These are phyloP conservation scores for Monosporascus sp. DNA, from an alignment of 2,329 filamentous ascomycete genomes.

Conservation along the genomic window DNA sequence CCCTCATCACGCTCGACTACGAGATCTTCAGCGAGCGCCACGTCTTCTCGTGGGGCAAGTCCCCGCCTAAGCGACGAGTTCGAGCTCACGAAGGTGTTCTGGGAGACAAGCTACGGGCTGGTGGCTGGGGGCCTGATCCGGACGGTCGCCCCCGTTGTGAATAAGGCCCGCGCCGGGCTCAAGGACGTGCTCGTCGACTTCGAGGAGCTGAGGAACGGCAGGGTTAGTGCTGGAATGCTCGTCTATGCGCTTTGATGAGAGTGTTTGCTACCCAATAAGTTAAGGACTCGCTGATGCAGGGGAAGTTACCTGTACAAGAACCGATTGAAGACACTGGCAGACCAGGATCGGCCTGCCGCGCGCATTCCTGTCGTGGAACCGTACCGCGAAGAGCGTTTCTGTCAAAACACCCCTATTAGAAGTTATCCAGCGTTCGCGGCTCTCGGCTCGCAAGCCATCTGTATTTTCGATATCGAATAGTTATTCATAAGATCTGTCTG, in stretches of 20 bases:
- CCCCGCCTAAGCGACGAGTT: conserved; percentile 25
- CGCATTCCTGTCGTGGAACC: no score
- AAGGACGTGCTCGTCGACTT: conserved; percentile 31
- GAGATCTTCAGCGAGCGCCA: conserved; percentile 34
- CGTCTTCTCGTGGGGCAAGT: conserved; percentile 7
- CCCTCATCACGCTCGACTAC: conserved; percentile 33
- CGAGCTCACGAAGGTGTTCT: conserved; percentile 33
- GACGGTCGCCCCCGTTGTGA: conserved; percentile 28
- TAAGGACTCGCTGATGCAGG: no score
- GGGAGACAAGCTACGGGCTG: conserved; percentile 27
- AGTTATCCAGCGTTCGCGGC: no score
- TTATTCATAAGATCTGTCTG: no score
- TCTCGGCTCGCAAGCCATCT: no score
- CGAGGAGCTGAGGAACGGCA: conserved; percentile 25
- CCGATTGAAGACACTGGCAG: no score
- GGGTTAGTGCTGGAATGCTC: conserved; percentile 38
- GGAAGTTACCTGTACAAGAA: no score
- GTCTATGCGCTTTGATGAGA: conserved; percentile 35
- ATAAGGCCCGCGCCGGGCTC: conserved; percentile 23
- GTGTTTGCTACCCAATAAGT: not conserved
- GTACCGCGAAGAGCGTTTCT: no score
- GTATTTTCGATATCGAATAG: no score
- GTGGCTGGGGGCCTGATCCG: conserved; percentile 32
- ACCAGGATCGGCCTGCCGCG: no score
- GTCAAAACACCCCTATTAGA: no score